Conservation (phyloP, 352 stramenopile species). For the Globisporangium takayamanum region DNA sequence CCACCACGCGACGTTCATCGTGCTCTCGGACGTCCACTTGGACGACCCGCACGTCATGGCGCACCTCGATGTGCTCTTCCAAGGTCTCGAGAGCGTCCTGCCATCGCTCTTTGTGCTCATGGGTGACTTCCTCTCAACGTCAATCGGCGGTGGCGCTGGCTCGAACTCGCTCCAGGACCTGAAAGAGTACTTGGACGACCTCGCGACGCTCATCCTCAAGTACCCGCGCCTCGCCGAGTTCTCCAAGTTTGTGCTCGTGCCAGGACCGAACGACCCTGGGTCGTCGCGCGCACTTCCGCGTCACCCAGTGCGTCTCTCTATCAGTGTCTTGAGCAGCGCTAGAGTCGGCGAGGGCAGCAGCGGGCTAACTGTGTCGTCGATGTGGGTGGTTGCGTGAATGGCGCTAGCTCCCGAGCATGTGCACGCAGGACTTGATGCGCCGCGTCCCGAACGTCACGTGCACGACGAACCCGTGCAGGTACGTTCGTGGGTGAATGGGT, state of each 20-base stretch:
- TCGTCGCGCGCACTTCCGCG: conserved; percentile 75
- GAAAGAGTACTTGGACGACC: conserved; percentile 86
- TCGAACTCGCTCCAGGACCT: conserved; percentile 73
- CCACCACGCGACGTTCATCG: conserved; percentile 88
- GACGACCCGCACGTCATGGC: conserved; percentile 89
- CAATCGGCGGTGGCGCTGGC: conserved; percentile 59
- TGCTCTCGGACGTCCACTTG: conserved; percentile 92
- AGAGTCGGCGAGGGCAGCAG: neutral
- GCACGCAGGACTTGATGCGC: conserved; percentile 60
- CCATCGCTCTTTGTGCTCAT: conserved; percentile 91
- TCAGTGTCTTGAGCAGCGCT: neutral
- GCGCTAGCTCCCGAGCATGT: conserved; percentile 54
- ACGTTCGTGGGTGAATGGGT: neutral
- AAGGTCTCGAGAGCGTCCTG: conserved; percentile 71
- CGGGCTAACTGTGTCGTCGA: neutral
- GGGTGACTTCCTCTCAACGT: conserved; percentile 89
- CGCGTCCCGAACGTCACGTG: conserved; percentile 75
- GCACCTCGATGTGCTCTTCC: conserved; percentile 87
- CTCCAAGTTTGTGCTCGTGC: conserved; percentile 90
- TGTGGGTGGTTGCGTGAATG: conserved; percentile 1
- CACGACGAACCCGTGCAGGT: conserved; percentile 89
- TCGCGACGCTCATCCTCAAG: conserved; percentile 88
- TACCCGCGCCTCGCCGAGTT: conserved; percentile 74
- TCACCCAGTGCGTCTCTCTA: conserved; percentile 41
- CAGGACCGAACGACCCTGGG: conserved; percentile 88